These are phyloP conservation scores for Zangia roseola DNA, from an alignment of 768 basidiomycete genomes.

Conservation along the genomic window DNA sequence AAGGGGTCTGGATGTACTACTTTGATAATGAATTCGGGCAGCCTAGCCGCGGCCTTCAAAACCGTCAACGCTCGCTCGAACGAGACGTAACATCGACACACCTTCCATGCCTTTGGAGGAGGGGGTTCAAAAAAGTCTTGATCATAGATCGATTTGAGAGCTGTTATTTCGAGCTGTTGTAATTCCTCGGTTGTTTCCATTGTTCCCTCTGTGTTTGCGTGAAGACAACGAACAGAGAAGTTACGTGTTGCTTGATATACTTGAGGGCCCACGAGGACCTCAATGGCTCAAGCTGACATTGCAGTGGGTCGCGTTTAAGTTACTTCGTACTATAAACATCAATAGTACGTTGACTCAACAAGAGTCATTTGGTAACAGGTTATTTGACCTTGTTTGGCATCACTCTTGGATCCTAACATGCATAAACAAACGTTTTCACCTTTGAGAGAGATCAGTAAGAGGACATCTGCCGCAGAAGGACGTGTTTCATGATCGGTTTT, in stretches of 20 bases:
- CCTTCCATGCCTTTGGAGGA: slow-evolving; percentile 84
- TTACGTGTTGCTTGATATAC: slow-evolving; percentile 50
- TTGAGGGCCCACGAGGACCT: slow-evolving; percentile 65
- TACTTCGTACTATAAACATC: neutral
- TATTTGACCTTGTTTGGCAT: slow-evolving; percentile 21
- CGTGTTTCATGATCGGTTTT: no score
- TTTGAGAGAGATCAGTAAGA: no score
- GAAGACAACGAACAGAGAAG: slow-evolving; percentile 27
- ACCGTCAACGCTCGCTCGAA: slow-evolving; percentile 4
- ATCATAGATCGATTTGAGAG: slow-evolving; percentile 76
- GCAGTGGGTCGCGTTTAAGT: slow-evolving; percentile 9
- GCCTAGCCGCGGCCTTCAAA: slow-evolving; percentile 58
- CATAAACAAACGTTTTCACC: slow-evolving; percentile 22
- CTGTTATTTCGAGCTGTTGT: slow-evolving; percentile 70
- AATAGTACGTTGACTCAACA: slow-evolving; percentile 2
- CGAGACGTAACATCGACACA: slow-evolving; percentile 26
- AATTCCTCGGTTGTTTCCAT: slow-evolving; percentile 78
- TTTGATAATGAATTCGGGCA: slow-evolving; percentile 76
- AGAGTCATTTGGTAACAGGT: slow-evolving; percentile 14
- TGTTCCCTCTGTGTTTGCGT: slow-evolving; percentile 10
- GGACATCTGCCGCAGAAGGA: no score
- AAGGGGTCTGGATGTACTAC: slow-evolving; percentile 63
- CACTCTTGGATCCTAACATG: slow-evolving; percentile 13
- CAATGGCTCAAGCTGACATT: slow-evolving; percentile 77
- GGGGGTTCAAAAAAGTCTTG: slow-evolving; percentile 73